Percentiles rank a stretch among this genome's conserved stretches.
These are phyloP conservation scores for Mortierella sp. DNA, from an alignment of 371 early-diverging fungal species.

Conservation along the genomic window DNA sequence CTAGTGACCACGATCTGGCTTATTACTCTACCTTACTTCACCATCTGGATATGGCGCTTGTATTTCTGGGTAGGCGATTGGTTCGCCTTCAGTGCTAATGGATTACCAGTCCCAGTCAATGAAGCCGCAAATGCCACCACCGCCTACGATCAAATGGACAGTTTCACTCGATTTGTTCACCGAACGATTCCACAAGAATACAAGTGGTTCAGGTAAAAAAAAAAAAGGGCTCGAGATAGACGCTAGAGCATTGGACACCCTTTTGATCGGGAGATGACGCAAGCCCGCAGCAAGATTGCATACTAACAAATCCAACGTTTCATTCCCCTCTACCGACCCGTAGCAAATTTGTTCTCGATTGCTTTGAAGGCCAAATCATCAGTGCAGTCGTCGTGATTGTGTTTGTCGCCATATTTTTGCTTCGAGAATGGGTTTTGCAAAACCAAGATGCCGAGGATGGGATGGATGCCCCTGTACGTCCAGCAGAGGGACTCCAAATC, in stretches of 20 bases:
- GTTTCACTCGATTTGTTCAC: too few relatives aligned
- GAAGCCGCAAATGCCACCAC: too few relatives aligned
- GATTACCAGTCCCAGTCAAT: too few relatives aligned
- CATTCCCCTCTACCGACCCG: too few relatives aligned
- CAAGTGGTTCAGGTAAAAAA: slow-evolving; percentile 47
- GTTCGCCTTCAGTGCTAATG: slow-evolving; percentile 59
- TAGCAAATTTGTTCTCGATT: slow-evolving; percentile 80
- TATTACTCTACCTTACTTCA: slow-evolving; percentile 83
- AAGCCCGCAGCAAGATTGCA: too few relatives aligned
- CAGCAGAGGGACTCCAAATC: slow-evolving; percentile 4
- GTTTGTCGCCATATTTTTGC: slow-evolving; percentile 79
- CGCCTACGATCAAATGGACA: too few relatives aligned
- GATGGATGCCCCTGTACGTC: slow-evolving; percentile 10
- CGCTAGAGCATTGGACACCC: too few relatives aligned
- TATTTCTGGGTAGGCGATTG: slow-evolving; percentile 80
- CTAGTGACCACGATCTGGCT: slow-evolving; percentile 84
- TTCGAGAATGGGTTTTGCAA: slow-evolving; percentile 90
- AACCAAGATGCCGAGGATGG: slow-evolving; percentile 56
- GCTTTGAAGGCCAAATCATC: slow-evolving; percentile 90
- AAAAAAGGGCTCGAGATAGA: too few relatives aligned
- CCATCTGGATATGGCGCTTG: slow-evolving; percentile 85
- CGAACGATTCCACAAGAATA: slow-evolving; percentile 23
- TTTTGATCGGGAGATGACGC: too few relatives aligned
- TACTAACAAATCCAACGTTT: too few relatives aligned
- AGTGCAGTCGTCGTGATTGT: slow-evolving; percentile 78